Evolutionary conservation across 2,329 filamentous ascomycete genomes (phyloP), one percentile per base, ranked within the genome.

Genomic region (Cercospora nicotianae): DNA sequence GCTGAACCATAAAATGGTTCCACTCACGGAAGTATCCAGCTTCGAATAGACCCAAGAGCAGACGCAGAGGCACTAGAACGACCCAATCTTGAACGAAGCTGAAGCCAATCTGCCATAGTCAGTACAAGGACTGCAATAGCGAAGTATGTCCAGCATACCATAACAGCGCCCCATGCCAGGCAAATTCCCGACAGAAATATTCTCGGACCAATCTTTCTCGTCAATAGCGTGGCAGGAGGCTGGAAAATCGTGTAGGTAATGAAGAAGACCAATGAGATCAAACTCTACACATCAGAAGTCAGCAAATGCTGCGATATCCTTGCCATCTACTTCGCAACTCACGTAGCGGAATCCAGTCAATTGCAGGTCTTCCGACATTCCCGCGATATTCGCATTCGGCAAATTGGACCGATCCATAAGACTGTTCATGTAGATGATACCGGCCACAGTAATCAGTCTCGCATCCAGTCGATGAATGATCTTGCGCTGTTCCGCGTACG

Each of bases 191-290:
- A 33, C 3, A 77, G 67, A 67, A 72, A 77, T 8, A 70, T 65
- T 9, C 68, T 71, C 5, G 80, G 75, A 7, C 72, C 60, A 28
- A 72, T 64, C 20, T 68, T 70, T 70, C 76, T 75, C 60, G 77
- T 69, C 63, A 77, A 61, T 42, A 76, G 70, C 69, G 76, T 77
- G 57, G 68, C 70, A 2, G 76, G 76, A 23, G 74, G 61, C 61
- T 82, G 79, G 51, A 80, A 77, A 26, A 77, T 68, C n/a, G 74
- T 74, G 67, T 81, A 82, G 8, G 79, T 75, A 42, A 79, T 74
- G 42, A 76, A 74, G 71, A 73, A 82, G 58, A 79, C 48, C 48
- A 53, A 13, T 10, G 48, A 53, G 48, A 53, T 53, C 12, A 53
- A 12, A 7, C 48, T 53, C 42, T 48, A 4, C 42, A 20, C 33